Evolutionary conservation across 2,329 filamentous ascomycete genomes (phyloP).

Genomic region (Leptographium radiaticola): DNA sequence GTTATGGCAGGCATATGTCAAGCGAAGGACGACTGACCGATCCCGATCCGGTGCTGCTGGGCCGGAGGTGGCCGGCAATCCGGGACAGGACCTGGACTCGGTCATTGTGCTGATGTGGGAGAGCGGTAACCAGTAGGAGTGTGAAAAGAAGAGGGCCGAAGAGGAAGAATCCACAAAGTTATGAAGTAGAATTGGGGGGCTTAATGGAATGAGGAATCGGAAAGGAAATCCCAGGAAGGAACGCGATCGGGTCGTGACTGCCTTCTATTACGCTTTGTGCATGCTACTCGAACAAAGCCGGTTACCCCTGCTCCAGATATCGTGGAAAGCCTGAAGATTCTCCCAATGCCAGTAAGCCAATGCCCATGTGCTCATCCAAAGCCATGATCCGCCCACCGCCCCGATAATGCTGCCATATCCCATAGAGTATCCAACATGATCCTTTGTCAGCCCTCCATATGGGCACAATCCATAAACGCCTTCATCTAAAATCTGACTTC

Average conservation of each 20-base stretch:
- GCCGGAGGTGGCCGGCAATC: constrained; percentile 8
- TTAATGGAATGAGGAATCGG: too few species aligned
- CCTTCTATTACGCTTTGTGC: too few species aligned
- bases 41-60: constrained; percentile 4
- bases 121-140: background rate
- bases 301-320: too few species aligned
- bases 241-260: too few species aligned
- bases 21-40: constrained; percentile 10
- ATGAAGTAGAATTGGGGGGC: background rate
- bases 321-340: background rate
- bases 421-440: too few species aligned
- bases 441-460: too few species aligned
- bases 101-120: constrained; percentile 29
- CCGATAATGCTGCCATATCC: too few species aligned
- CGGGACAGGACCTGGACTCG: constrained; percentile 18
- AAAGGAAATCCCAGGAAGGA: too few species aligned
- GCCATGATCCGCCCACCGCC: too few species aligned
- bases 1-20: constrained; percentile 35
- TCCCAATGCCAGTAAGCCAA: background rate
- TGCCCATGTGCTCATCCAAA: too few species aligned
- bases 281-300: too few species aligned
- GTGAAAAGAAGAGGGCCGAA: background rate
- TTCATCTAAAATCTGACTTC: background rate
- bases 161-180: background rate
- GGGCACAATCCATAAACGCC: background rate